Evolutionary conservation across 768 basidiomycete species (phyloP).

Genomic region (Dioszegia aurantiaca): DNA sequence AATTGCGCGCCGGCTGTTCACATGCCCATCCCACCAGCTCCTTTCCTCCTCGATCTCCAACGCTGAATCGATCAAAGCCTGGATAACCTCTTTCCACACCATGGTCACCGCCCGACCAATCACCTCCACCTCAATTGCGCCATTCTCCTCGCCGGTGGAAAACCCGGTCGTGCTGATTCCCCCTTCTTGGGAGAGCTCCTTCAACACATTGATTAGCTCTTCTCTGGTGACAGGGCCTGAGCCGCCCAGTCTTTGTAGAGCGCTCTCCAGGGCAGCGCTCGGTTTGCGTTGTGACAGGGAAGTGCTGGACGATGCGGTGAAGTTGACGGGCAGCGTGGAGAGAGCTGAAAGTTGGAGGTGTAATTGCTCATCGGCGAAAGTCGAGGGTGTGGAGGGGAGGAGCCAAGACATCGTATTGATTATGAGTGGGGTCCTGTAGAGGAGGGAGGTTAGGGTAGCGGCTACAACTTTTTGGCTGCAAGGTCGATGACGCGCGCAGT

Average conservation of each 20-base stretch:
- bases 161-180: not conserved
- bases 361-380: slow-evolving; percentile 38
- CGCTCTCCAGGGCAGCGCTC: slow-evolving; percentile 25
- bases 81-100: slow-evolving; percentile 59
- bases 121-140: slow-evolving; percentile 41
- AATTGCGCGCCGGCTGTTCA: slow-evolving; percentile 61
- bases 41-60: slow-evolving; percentile 69
- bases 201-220: slow-evolving; percentile 34
- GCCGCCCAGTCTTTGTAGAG: slow-evolving; percentile 36
- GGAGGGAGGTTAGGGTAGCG: no score
- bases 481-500: not conserved
- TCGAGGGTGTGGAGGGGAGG: slow-evolving; percentile 23
- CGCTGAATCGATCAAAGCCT: slow-evolving; percentile 66
- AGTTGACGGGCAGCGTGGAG: slow-evolving; percentile 36
- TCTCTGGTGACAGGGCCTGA: slow-evolving; percentile 30
- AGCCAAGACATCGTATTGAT: slow-evolving; percentile 14
- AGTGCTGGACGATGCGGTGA: slow-evolving; percentile 11
- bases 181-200: slow-evolving; percentile 19
- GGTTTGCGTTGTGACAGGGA: slow-evolving; percentile 18
- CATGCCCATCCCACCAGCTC: slow-evolving; percentile 77
- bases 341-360: slow-evolving; percentile 32
- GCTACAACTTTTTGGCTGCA: not conserved
- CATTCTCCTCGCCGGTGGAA: slow-evolving; percentile 14
- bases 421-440: not conserved
- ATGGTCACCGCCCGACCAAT: slow-evolving; percentile 45